phyloP scores from a whole-genome alignment of 768 basidiomycete genomes.

The Boletus pseudopeckii region DNA sequence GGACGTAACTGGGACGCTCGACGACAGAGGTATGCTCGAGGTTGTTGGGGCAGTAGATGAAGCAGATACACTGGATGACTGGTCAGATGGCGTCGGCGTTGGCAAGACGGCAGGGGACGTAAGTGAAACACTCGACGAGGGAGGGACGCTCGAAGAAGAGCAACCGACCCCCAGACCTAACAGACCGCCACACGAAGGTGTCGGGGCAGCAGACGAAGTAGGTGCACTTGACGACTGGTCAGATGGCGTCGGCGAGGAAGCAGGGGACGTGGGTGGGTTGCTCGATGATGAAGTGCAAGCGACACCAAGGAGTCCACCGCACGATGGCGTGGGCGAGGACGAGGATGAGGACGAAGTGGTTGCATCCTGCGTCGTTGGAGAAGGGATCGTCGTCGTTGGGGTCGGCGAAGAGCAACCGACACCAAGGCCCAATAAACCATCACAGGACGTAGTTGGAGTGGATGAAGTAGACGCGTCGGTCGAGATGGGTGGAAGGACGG shows the following conservation, averaged over 20 bases:
- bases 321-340: background rate
- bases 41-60: background rate
- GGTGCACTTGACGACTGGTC: background rate
- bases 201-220: background rate
- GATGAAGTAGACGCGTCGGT: constrained; percentile 2
- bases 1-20: background rate
- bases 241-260: background rate
- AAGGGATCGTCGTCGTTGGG: background rate
- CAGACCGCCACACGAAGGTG: constrained; percentile 7
- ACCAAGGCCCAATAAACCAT: constrained; percentile 18
- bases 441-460: constrained; percentile 13
- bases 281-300: constrained; percentile 10
- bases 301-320: constrained; percentile 1
- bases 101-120: background rate
- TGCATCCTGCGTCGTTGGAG: background rate
- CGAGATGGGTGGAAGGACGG: constrained; percentile 9
- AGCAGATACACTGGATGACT: background rate
- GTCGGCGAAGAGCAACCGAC: constrained; percentile 13
- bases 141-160: background rate
- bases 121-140: too few relatives aligned
- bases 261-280: background rate
- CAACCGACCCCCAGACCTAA: too few relatives aligned
- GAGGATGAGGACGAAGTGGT: background rate
- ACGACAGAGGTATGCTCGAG: background rate
- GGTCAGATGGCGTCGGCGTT: background rate